These are phyloP conservation scores for Micractinium conductrix DNA, from an alignment of 139 green algal species.

Conservation along the genomic window DNA sequence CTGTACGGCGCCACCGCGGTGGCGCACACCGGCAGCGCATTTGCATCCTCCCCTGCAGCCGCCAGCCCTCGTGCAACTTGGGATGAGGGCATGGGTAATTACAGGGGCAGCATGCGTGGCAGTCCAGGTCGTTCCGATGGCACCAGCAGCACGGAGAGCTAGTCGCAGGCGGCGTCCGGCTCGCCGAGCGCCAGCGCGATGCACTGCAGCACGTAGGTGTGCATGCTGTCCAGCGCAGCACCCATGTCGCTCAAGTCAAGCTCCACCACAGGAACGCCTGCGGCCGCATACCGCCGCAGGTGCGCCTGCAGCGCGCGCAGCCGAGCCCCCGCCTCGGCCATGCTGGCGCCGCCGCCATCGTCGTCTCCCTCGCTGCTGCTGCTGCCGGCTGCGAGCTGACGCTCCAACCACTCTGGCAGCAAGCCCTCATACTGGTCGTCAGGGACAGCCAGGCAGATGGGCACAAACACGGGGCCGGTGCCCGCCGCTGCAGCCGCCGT, in stretches of 20 bases:
- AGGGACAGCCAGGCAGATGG: conserved; percentile 65
- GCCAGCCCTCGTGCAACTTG: no score
- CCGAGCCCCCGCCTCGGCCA: conserved; percentile 3
- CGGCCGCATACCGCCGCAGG: conserved; percentile 56
- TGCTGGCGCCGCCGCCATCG: background rate
- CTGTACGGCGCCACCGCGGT: no score
- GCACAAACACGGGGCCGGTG: conserved; percentile 68
- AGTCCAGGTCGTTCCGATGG: no score
- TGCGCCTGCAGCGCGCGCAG: conserved; percentile 68
- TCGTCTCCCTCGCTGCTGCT: background rate
- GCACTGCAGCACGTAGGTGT: conserved; percentile 78
- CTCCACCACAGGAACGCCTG: conserved; percentile 68
- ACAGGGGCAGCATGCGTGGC: no score
- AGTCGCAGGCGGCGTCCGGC: no score
- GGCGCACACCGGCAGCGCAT: no score
- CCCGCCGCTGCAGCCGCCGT: conserved; percentile 12
- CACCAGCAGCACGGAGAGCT: no score
- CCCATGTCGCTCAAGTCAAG: conserved; percentile 57
- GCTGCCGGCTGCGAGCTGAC: conserved; percentile 23
- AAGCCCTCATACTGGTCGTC: conserved; percentile 62
- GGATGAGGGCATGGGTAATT: no score
- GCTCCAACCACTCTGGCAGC: conserved; percentile 50
- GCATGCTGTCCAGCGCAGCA: conserved; percentile 68
- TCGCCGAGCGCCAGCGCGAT: conserved; percentile 60
- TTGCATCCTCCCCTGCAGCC: no score